A percentile compares a stretch with the other conserved stretches of the same genome.
Evolutionary conservation across 306 rosid species (phyloP).

Genomic region (Trifolium repens): DNA sequence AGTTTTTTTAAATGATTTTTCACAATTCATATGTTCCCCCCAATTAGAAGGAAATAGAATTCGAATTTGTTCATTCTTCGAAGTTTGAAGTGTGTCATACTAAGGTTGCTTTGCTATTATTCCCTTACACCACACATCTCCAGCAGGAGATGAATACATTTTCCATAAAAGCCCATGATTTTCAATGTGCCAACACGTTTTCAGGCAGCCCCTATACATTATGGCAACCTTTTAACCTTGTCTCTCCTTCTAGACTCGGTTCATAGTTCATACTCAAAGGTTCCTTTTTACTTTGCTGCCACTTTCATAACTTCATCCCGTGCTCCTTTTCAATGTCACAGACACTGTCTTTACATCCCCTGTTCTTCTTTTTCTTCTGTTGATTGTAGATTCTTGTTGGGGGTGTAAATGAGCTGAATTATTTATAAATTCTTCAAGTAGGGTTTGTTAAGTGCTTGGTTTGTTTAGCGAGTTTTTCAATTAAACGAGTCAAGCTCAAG

Average conservation of each 20-base stretch:
- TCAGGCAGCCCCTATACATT: not conserved
- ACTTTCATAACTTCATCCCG: not conserved
- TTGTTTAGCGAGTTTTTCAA: not conserved
- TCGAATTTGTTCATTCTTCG: not conserved
- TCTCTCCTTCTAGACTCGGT: not conserved
- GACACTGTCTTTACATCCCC: not conserved
- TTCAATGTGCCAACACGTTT: not conserved
- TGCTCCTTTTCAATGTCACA: not conserved
- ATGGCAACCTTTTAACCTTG: not conserved
- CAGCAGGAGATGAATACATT: not conserved
- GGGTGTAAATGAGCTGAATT: conserved; percentile 7
- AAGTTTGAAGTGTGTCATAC: not conserved
- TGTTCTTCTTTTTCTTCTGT: not conserved
- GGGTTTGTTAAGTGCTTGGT: not conserved
- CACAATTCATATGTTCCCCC: not conserved
- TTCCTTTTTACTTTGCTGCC: not conserved
- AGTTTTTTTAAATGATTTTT: not conserved
- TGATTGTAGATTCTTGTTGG: not conserved
- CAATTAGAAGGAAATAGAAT: not conserved
- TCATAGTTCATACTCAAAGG: conserved; percentile 9
- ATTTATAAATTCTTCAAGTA: not conserved
- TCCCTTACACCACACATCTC: conserved; percentile 1
- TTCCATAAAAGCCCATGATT: not conserved
- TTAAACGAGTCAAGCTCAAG: not conserved
- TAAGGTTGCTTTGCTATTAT: conserved; percentile 16